Evolutionary conservation across 78 protist genomes (phyloP).

Genomic region (Dictyostelium firmibasis): DNA sequence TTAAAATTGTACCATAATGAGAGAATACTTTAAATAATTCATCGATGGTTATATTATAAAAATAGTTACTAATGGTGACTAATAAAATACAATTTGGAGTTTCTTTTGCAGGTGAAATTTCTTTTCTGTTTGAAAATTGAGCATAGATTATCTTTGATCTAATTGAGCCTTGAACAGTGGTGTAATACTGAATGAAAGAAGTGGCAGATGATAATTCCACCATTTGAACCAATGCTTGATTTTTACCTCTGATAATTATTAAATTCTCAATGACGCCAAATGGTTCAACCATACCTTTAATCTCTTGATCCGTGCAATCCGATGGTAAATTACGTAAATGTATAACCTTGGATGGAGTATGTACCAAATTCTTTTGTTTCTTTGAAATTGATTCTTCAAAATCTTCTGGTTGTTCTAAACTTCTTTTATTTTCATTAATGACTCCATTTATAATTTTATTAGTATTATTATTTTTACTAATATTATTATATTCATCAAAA

Average conservation of each 20-base stretch:
- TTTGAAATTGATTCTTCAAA: constrained; percentile 39
- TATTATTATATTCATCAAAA: neutral
- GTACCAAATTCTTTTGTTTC: constrained; percentile 44
- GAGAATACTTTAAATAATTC: constrained; percentile 79
- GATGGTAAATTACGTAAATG: constrained; percentile 76
- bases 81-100: constrained; percentile 82
- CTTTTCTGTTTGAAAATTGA: constrained; percentile 74
- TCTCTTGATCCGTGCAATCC: constrained; percentile 76
- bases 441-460: neutral
- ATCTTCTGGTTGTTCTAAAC: constrained; percentile 35
- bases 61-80: constrained; percentile 79
- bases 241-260: constrained; percentile 61
- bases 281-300: constrained; percentile 19
- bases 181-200: constrained; percentile 53
- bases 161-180: constrained; percentile 55
- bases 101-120: constrained; percentile 60
- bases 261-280: constrained; percentile 59
- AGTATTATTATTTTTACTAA: neutral
- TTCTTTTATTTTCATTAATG: constrained; percentile 17
- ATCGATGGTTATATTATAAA: constrained; percentile 84
- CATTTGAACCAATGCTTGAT: constrained; percentile 73
- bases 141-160: constrained; percentile 37
- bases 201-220: constrained; percentile 21
- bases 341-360: constrained; percentile 47
- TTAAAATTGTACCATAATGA: constrained; percentile 69